These are phyloP conservation scores for Solanum sejunctum DNA, from an alignment of 257 asterid species.

Conservation along the genomic window DNA sequence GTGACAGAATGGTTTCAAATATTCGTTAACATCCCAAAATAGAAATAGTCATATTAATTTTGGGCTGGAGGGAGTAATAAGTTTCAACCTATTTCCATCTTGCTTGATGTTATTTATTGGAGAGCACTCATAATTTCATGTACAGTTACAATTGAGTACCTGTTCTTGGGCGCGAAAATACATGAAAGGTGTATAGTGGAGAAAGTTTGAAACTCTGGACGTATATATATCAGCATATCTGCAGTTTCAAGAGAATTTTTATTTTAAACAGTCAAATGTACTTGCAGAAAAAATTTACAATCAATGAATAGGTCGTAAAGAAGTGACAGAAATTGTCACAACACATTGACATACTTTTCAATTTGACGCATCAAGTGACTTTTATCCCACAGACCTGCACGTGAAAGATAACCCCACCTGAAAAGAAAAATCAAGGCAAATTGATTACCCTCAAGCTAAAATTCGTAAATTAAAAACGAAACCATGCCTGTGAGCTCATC, in stretches of 20 bases:
- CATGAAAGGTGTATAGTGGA: constrained; percentile 84
- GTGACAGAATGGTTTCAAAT: neutral
- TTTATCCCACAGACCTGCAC: constrained; percentile 96
- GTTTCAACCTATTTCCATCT: neutral
- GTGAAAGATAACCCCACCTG: constrained; percentile 91
- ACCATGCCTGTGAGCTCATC: neutral
- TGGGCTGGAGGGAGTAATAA: neutral
- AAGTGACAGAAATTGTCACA: neutral
- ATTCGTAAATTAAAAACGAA: neutral
- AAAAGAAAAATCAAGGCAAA: constrained; percentile 12
- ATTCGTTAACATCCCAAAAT: neutral
- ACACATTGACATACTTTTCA: constrained; percentile 51
- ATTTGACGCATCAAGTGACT: constrained; percentile 93
- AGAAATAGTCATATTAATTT: neutral
- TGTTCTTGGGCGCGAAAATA: constrained; percentile 83
- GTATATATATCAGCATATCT: constrained; percentile 95
- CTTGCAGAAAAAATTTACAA: neutral
- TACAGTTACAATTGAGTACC: constrained; percentile 19
- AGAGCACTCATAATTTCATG: neutral
- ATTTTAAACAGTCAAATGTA: neutral
- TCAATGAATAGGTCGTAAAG: neutral
- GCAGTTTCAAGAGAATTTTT: constrained; percentile 7
- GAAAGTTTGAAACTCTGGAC: constrained; percentile 88
- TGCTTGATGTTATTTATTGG: neutral
- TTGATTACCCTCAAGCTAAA: neutral